phyloP scores from a whole-genome alignment of 169 alveolate genomes.

The Prorocentrum cordatum region DNA sequence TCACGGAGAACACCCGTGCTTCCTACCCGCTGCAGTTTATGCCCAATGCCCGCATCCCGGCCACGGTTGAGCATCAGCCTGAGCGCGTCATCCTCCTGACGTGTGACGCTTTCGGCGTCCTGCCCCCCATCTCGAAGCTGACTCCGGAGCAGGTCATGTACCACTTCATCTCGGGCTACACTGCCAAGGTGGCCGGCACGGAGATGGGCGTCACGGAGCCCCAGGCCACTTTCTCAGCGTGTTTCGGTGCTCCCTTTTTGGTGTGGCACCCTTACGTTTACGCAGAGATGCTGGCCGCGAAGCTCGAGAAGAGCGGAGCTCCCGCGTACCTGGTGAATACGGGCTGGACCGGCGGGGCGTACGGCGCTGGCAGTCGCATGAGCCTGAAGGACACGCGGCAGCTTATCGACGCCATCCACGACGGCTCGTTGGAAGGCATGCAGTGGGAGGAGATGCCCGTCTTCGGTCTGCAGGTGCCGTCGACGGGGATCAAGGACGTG shows the following conservation, averaged over 20 bases:
- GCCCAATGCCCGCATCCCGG: slow-evolving; percentile 89
- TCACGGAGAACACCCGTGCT: slow-evolving; percentile 81
- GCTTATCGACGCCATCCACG: slow-evolving; percentile 86
- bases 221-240: slow-evolving; percentile 90
- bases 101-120: slow-evolving; percentile 93
- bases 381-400: slow-evolving; percentile 84
- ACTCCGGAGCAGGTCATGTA: slow-evolving; percentile 86
- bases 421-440: slow-evolving; percentile 74
- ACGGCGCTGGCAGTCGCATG: slow-evolving; percentile 80
- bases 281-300: slow-evolving; percentile 83
- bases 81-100: slow-evolving; percentile 86
- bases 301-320: slow-evolving; percentile 76
- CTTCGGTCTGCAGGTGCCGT: background rate
- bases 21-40: slow-evolving; percentile 91
- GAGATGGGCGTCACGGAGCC: slow-evolving; percentile 89
- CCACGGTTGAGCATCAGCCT: slow-evolving; percentile 88
- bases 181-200: slow-evolving; percentile 90
- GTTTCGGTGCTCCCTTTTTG: slow-evolving; percentile 93
- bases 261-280: slow-evolving; percentile 90
- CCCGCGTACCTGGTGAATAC: slow-evolving; percentile 82
- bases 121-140: slow-evolving; percentile 89
- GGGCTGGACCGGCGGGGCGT: slow-evolving; percentile 93
- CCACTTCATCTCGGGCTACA: slow-evolving; percentile 93
- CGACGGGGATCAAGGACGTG: slow-evolving; percentile 77
- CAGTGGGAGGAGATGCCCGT: slow-evolving; percentile 19